These are phyloP conservation scores for Yamadazyma sp. DNA, from an alignment of 1,139 yeast genomes.

Conservation along the genomic window DNA sequence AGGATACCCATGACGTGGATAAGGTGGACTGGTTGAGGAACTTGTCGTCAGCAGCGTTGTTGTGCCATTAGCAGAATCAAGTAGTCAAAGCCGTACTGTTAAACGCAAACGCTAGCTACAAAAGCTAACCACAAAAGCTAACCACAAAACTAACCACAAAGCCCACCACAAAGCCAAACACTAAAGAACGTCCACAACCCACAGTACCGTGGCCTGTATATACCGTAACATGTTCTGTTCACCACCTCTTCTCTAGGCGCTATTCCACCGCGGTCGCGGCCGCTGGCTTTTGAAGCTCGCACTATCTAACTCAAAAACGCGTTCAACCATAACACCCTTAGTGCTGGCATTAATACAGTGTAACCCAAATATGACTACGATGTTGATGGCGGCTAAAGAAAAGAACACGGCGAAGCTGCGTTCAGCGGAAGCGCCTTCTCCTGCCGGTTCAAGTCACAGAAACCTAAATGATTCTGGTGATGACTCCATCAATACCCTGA, in stretches of 20 bases:
- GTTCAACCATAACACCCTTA: background rate
- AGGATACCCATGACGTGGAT: conserved; percentile 96
- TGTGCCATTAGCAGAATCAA: conserved; percentile 32
- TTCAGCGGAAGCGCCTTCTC: background rate
- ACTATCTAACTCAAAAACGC: conserved; percentile 1
- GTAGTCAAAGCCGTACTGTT: too few species aligned
- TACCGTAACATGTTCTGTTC: background rate
- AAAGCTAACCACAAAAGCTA: too few species aligned
- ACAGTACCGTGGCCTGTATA: too few species aligned
- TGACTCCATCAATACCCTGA: too few species aligned
- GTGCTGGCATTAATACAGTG: background rate
- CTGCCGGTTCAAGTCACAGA: background rate
- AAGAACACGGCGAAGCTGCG: background rate
- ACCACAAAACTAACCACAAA: too few species aligned
- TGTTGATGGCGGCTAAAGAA: background rate
- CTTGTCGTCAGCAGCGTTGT: conserved; percentile 76
- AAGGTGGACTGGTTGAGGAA: conserved; percentile 84
- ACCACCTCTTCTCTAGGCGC: background rate
- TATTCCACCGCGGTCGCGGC: background rate
- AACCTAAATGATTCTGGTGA: too few species aligned
- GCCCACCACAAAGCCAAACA: too few species aligned
- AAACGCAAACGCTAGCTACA: too few species aligned
- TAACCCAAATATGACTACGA: background rate
- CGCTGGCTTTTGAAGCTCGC: background rate
- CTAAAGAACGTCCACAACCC: too few species aligned